phyloP scores from a whole-genome alignment of 2,329 filamentous ascomycete genomes.

The Corynespora cassiicola region DNA sequence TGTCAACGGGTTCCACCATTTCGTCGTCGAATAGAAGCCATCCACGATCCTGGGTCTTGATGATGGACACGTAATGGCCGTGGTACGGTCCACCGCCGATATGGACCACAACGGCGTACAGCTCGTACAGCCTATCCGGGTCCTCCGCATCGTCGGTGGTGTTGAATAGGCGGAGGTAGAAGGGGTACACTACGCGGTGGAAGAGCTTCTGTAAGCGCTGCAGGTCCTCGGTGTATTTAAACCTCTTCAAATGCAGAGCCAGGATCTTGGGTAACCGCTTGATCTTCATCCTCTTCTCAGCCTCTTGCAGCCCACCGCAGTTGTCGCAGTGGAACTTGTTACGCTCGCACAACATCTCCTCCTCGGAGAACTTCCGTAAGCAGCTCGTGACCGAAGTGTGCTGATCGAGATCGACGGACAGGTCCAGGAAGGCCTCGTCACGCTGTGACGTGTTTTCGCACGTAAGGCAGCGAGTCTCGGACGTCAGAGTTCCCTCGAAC shows the following conservation, averaged over 20 bases:
- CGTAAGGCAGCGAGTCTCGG: conserved; percentile 93
- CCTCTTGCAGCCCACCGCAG: conserved; percentile 94
- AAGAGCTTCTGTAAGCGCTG: conserved; percentile 95
- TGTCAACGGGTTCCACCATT: conserved; percentile 97
- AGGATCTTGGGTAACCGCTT: conserved; percentile 91
- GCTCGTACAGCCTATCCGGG: conserved; percentile 90
- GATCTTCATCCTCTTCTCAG: conserved; percentile 99
- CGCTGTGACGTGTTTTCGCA: conserved; percentile 95
- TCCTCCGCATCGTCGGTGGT: conserved; percentile 95
- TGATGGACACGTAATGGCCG: conserved; percentile 95
- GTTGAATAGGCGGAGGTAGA: conserved; percentile 95
- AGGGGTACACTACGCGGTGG: conserved; percentile 95
- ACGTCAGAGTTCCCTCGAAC: conserved; percentile 93
- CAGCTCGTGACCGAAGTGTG: conserved; percentile 97
- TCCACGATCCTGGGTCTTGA: conserved; percentile 94
- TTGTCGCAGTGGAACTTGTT: conserved; percentile 99
- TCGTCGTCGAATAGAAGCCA: conserved; percentile 98
- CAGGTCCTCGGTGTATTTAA: conserved; percentile 97
- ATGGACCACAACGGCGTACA: conserved; percentile 96
- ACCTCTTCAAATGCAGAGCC: conserved; percentile 91
- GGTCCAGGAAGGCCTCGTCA: conserved; percentile 93
- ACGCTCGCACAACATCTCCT: conserved; percentile 95
- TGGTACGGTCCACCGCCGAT: conserved; percentile 97
- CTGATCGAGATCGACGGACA: conserved; percentile 94
- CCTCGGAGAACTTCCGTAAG: conserved; percentile 92